A percentile compares a stretch with the other conserved stretches of the same genome.
Evolutionary conservation across 2,329 filamentous ascomycete genomes (phyloP).

Genomic region (Alternaria sp.): DNA sequence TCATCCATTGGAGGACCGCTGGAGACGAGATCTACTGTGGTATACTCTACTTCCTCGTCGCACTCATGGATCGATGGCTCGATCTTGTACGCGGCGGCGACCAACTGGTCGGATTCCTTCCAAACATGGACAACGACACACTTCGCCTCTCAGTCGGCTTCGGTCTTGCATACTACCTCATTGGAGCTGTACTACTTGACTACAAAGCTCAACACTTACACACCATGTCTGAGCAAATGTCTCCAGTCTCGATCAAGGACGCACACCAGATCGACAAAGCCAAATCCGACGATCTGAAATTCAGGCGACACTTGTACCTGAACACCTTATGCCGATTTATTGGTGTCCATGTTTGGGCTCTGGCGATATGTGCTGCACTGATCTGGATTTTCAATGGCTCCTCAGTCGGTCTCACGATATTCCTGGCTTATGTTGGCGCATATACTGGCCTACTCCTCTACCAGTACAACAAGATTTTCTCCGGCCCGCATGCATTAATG

Average conservation of each 20-base stretch:
- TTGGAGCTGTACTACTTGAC: slow-evolving; percentile 63
- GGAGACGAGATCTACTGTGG: slow-evolving; percentile 62
- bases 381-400: slow-evolving; percentile 60
- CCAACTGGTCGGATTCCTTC: slow-evolving; percentile 45
- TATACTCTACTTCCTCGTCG: slow-evolving; percentile 61
- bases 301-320: slow-evolving; percentile 59
- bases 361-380: slow-evolving; percentile 57
- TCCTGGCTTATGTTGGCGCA: slow-evolving; percentile 56
- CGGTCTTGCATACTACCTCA: slow-evolving; percentile 63
- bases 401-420: slow-evolving; percentile 55
- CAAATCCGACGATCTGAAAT: slow-evolving; percentile 54
- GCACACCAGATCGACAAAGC: slow-evolving; percentile 53
- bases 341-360: slow-evolving; percentile 59
- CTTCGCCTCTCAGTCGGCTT: slow-evolving; percentile 60
- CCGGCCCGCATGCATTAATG: slow-evolving; percentile 56
- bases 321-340: slow-evolving; percentile 57
- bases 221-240: slow-evolving; percentile 51
- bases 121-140: slow-evolving; percentile 32
- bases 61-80: slow-evolving; percentile 63
- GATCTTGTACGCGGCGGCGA: slow-evolving; percentile 55
- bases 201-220: slow-evolving; percentile 61
- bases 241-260: slow-evolving; percentile 50
- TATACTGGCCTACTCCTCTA: slow-evolving; percentile 62
- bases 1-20: slow-evolving; percentile 65
- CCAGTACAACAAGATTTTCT: slow-evolving; percentile 58